Conservation (phyloP, 176 grass and related monocot genomes). For the Neostapfia colusana region DNA sequence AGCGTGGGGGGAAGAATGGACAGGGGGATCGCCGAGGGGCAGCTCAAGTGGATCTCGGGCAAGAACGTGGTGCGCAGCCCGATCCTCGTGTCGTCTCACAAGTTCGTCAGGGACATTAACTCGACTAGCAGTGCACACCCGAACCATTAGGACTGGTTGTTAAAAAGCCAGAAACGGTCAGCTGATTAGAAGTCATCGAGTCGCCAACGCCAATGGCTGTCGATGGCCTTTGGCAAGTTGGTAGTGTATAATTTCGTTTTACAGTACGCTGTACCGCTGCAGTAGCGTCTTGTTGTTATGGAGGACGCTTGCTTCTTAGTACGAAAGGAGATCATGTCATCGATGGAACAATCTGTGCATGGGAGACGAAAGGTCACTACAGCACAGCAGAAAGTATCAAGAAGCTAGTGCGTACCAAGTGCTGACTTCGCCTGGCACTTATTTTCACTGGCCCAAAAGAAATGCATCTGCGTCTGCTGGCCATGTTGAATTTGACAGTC, state of each 20-base stretch:
- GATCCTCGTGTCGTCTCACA: constrained; percentile 45
- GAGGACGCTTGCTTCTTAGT: not conserved
- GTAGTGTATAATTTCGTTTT: not conserved
- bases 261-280: not conserved
- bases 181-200: not conserved
- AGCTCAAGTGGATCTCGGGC: constrained; percentile 61
- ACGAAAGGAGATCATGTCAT: not conserved
- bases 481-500: not conserved
- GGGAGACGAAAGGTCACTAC: not conserved
- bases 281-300: not conserved
- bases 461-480: not conserved
- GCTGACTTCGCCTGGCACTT: no score
- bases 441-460: not conserved
- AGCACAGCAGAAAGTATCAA: not conserved
- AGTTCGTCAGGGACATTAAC: constrained; percentile 28
- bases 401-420: not conserved
- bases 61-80: constrained; percentile 58
- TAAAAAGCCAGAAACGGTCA: not conserved
- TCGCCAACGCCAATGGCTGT: not conserved
- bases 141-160: not conserved
- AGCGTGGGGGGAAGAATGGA: not conserved
- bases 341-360: not conserved
- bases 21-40: constrained; percentile 43
- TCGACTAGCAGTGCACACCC: not conserved
- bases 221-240: not conserved